Percentiles rank a stretch among this genome's conserved stretches.
These are phyloP conservation scores for Hemileccinum impolitum DNA, from an alignment of 768 basidiomycete species.

Conservation along the genomic window DNA sequence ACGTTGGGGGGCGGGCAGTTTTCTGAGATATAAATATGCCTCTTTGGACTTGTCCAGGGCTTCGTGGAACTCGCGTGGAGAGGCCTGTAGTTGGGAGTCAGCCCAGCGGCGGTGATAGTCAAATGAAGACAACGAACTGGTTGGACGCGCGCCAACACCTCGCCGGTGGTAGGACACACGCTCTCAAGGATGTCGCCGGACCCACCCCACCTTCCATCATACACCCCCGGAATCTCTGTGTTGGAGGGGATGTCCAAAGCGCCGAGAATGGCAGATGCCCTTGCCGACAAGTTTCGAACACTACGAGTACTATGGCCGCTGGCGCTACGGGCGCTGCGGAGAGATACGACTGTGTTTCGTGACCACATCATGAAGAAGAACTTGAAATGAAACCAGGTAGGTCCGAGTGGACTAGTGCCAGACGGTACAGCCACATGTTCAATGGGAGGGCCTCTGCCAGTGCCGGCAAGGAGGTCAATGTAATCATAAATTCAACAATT, in stretches of 20 bases:
- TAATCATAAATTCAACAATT: background rate
- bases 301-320: background rate
- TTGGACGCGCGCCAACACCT: constrained; percentile 70
- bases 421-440: constrained; percentile 20
- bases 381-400: background rate
- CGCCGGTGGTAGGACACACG: constrained; percentile 84
- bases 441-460: background rate
- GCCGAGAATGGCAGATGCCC: constrained; percentile 66
- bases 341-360: constrained; percentile 15
- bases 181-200: constrained; percentile 67
- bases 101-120: constrained; percentile 2
- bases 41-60: constrained; percentile 69
- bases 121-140: constrained; percentile 45
- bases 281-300: constrained; percentile 54
- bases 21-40: constrained; percentile 69
- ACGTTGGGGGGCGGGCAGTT: constrained; percentile 79
- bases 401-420: background rate
- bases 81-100: constrained; percentile 47
- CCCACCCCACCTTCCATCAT: constrained; percentile 80
- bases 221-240: constrained; percentile 69
- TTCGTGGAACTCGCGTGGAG: constrained; percentile 66
- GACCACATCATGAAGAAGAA: constrained; percentile 18
- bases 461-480: too few species aligned
- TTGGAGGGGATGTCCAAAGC: constrained; percentile 56
- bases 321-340: constrained; percentile 20